A percentile compares a stretch with the other conserved stretches of the same genome.
Conservation (phyloP, 2,329 filamentous ascomycete species). For the Epichloe elymi region DNA sequence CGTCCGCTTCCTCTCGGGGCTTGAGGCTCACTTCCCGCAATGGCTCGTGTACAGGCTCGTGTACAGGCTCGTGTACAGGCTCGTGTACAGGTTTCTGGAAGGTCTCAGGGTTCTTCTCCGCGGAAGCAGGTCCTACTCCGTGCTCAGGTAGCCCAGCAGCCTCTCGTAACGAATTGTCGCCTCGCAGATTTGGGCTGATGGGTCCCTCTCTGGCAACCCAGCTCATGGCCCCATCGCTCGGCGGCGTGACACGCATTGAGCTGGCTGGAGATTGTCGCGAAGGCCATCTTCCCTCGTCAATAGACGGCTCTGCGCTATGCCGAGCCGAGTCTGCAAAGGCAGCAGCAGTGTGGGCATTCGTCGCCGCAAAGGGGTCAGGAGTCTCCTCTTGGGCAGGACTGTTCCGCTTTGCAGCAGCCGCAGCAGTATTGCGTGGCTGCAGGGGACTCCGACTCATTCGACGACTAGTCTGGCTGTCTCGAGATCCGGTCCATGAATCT, state of each 20-base stretch:
- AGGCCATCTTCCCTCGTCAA: constrained; percentile 1
- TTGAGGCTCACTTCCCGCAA: not conserved
- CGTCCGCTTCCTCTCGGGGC: not conserved
- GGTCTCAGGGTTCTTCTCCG: constrained; percentile 3
- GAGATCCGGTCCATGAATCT: constrained; percentile 18
- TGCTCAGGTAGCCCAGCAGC: constrained; percentile 9
- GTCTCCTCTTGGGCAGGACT: constrained; percentile 16
- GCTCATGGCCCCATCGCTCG: constrained; percentile 28
- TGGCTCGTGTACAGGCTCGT: constrained; percentile 9
- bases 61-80: constrained; percentile 1
- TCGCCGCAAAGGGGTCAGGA: constrained; percentile 13
- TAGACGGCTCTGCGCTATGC: constrained; percentile 11
- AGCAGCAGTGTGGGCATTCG: constrained; percentile 19
- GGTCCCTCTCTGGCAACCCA: constrained; percentile 28
- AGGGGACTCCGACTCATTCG: constrained; percentile 19
- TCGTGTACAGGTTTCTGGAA: too few species aligned
- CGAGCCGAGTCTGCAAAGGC: constrained; percentile 20
- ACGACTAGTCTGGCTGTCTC: constrained; percentile 13
- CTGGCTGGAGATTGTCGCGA: constrained; percentile 18
- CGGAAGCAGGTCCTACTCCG: not conserved
- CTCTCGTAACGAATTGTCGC: constrained; percentile 21
- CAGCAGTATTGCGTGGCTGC: constrained; percentile 9
- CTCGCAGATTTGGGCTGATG: constrained; percentile 22
- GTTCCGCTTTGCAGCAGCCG: constrained; percentile 6
- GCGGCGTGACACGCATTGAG: constrained; percentile 19